These are phyloP conservation scores for Emericellopsis terricola DNA, from an alignment of 495 filamentous ascomycete species.

Conservation along the genomic window DNA sequence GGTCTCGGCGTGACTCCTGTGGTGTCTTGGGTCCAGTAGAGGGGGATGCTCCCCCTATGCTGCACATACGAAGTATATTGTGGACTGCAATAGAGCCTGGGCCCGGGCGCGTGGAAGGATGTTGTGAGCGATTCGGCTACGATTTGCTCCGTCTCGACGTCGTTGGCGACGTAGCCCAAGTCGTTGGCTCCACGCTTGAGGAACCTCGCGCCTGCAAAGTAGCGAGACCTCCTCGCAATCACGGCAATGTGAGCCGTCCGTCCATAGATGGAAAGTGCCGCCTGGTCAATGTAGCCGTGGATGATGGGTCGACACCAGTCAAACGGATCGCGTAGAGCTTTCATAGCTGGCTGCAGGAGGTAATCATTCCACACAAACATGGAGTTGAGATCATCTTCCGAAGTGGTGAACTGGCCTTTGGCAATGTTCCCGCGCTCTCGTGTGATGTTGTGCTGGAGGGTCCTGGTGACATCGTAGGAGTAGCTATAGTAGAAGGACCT, in stretches of 20 bases:
- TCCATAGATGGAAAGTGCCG: constrained; percentile 70
- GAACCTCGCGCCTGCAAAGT: constrained; percentile 88
- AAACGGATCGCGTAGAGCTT: constrained; percentile 55
- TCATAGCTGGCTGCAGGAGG: constrained; percentile 58
- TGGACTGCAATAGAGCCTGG: constrained; percentile 69
- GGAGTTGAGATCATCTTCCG: constrained; percentile 55
- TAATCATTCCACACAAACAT: constrained; percentile 99
- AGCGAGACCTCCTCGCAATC: constrained; percentile 79
- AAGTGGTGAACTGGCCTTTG: constrained; percentile 37
- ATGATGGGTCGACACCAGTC: constrained; percentile 96
- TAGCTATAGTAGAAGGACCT: constrained; percentile 97
- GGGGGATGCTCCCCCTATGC: constrained; percentile 88
- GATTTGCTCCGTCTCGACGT: constrained; percentile 99
- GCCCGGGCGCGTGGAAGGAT: constrained; percentile 85
- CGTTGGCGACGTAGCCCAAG: constrained; percentile 90
- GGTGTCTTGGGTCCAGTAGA: constrained; percentile 96
- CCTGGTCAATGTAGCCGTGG: constrained; percentile 90
- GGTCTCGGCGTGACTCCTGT: constrained; percentile 91
- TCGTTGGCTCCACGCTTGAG: constrained; percentile 92
- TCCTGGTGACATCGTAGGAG: constrained; percentile 88
- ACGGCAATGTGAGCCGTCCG: constrained; percentile 78
- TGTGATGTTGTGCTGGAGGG: constrained; percentile 82
- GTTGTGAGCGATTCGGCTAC: constrained; percentile 86
- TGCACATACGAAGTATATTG: constrained; percentile 93
- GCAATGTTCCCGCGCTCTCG: constrained; percentile 53